These are phyloP conservation scores for Rhododendron henanense DNA, from an alignment of 148 eudicot species.

Conservation along the genomic window DNA sequence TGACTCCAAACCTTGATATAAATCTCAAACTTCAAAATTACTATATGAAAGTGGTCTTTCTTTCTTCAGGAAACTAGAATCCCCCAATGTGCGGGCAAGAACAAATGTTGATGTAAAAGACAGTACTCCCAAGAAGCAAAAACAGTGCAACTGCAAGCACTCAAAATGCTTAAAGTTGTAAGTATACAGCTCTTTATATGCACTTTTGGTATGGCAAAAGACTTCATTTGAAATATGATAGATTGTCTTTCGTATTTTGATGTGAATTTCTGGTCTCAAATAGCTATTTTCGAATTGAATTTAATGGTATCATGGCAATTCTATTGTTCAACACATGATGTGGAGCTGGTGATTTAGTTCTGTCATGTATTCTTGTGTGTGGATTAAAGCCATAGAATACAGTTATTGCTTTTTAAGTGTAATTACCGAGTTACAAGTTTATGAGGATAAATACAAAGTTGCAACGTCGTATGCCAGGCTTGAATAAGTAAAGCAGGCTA, in stretches of 20 bases:
- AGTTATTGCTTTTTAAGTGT: neutral
- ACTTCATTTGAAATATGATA: neutral
- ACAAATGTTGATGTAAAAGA: constrained; percentile 71
- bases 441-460: neutral
- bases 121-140: constrained; percentile 93
- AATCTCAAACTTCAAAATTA: neutral
- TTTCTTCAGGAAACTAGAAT: constrained; percentile 71
- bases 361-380: neutral
- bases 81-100: constrained; percentile 71
- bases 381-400: neutral
- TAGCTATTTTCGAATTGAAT: neutral
- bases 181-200: constrained; percentile 28
- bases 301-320: neutral
- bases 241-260: neutral
- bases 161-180: constrained; percentile 94
- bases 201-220: neutral
- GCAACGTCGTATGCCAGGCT: too few species aligned
- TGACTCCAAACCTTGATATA: neutral
- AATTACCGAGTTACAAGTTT: neutral
- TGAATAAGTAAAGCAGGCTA: neutral
- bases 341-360: neutral
- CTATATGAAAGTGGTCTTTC: constrained; percentile 3
- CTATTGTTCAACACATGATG: neutral
- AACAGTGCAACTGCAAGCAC: constrained; percentile 98
- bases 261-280: neutral